Percentiles rank a stretch among this genome's conserved stretches.
Conservation (phyloP, 352 stramenopile genomes). For the Phytophthora pluvialis region DNA sequence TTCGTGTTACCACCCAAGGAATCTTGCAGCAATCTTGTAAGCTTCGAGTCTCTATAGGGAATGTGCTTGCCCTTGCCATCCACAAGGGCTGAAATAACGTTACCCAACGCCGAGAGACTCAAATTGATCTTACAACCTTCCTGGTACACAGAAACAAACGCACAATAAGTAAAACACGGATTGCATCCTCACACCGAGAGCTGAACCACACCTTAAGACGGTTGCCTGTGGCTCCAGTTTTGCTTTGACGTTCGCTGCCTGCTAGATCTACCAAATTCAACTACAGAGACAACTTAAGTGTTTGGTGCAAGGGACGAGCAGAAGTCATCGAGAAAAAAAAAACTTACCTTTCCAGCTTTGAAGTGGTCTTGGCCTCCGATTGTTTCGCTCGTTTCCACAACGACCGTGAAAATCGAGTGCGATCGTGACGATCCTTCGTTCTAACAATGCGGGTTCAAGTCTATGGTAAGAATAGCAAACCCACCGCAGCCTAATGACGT, state of each 20-base stretch:
- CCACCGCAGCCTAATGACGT: neutral
- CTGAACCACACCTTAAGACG: slow-evolving; percentile 59
- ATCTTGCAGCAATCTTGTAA: slow-evolving; percentile 93
- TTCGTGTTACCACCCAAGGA: slow-evolving; percentile 96
- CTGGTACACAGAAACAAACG: slow-evolving; percentile 25
- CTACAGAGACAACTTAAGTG: slow-evolving; percentile 23
- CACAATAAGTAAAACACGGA: neutral
- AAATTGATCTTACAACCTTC: slow-evolving; percentile 91
- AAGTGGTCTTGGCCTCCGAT: slow-evolving; percentile 77
- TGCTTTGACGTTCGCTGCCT: slow-evolving; percentile 84
- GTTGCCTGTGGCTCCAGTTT: slow-evolving; percentile 81
- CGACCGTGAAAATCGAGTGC: slow-evolving; percentile 88
- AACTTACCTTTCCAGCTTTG: slow-evolving; percentile 76
- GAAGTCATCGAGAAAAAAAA: neutral
- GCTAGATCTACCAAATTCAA: slow-evolving; percentile 87
- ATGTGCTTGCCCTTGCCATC: slow-evolving; percentile 89
- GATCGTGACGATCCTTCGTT: slow-evolving; percentile 86
- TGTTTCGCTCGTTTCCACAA: slow-evolving; percentile 85
- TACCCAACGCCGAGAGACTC: slow-evolving; percentile 77
- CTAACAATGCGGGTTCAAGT: slow-evolving; percentile 25
- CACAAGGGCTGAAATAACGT: slow-evolving; percentile 87
- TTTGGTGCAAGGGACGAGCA: neutral
- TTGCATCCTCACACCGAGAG: too few relatives aligned
- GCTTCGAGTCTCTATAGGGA: slow-evolving; percentile 93
- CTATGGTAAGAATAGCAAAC: neutral